Evolutionary conservation across 2,329 filamentous ascomycete species (phyloP).

Genomic region (Aphanocladium album): DNA sequence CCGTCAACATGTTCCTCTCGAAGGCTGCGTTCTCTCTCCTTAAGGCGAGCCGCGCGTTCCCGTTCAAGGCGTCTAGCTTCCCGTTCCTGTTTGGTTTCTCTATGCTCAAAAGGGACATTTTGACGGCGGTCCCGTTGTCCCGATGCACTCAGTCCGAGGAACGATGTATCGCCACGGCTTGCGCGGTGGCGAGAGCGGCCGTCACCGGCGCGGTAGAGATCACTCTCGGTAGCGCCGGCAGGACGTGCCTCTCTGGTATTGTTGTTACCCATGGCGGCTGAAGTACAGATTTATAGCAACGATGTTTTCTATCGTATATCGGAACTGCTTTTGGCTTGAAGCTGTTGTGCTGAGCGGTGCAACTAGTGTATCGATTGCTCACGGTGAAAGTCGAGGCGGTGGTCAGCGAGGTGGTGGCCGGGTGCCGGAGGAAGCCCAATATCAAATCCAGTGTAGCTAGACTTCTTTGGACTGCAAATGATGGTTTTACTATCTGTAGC

Average conservation of each 20-base stretch:
- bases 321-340: constrained; percentile 3
- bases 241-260: constrained; percentile 36
- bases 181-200: constrained; percentile 18
- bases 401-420: neutral
- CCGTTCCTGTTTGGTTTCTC: constrained; percentile 86
- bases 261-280: constrained; percentile 32
- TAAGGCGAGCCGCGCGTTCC: constrained; percentile 67
- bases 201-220: neutral
- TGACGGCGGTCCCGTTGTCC: constrained; percentile 34
- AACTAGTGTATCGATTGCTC: too few species aligned
- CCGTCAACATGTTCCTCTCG: constrained; percentile 90
- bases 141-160: constrained; percentile 39
- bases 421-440: neutral
- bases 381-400: too few species aligned
- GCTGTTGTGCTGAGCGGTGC: too few species aligned
- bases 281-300: neutral
- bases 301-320: neutral
- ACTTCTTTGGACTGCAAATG: too few species aligned
- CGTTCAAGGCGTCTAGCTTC: constrained; percentile 81
- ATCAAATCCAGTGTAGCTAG: neutral
- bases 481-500: neutral
- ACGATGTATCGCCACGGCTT: constrained; percentile 42
- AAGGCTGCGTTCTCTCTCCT: constrained; percentile 87
- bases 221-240: constrained; percentile 18
- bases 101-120: constrained; percentile 53